Conservation (phyloP, 371 early-diverging fungal genomes). For the Chytridium lagenaria region DNA sequence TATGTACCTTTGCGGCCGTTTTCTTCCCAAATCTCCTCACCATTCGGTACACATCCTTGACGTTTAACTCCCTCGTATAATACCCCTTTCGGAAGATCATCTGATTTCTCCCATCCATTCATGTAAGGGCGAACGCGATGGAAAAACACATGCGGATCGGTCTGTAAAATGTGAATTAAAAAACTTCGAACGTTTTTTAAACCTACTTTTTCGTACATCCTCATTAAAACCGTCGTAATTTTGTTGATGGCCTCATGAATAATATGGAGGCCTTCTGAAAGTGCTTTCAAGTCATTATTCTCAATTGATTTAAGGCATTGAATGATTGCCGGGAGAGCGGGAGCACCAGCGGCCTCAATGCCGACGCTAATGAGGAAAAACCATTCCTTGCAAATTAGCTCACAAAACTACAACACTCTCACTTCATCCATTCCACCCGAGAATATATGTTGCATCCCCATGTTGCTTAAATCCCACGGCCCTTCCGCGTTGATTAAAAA, state of each 20-base stretch:
- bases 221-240: conserved; percentile 69
- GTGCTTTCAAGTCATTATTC: conserved; percentile 47
- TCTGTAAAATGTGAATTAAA: not conserved
- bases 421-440: conserved; percentile 89
- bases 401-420: not conserved
- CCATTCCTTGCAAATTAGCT: conserved; percentile 67
- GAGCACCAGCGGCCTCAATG: conserved; percentile 89
- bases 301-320: conserved; percentile 42
- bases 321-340: conserved; percentile 62
- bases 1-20: conserved; percentile 55
- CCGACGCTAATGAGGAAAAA: conserved; percentile 92
- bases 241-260: conserved; percentile 66
- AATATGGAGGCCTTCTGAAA: conserved; percentile 59
- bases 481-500: conserved; percentile 75
- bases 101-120: conserved; percentile 93
- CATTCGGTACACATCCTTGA: conserved; percentile 21
- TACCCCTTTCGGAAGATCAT: conserved; percentile 83
- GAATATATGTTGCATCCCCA: conserved; percentile 81
- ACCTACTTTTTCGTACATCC: conserved; percentile 88
- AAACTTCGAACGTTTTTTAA: not conserved
- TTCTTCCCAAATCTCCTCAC: not conserved
- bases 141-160: conserved; percentile 94
- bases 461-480: conserved; percentile 71
- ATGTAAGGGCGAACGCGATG: conserved; percentile 89
- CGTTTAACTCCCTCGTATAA: conserved; percentile 84